Evolutionary conservation across 2,329 filamentous ascomycete species (phyloP), one percentile per base, ranked within the genome.

Genomic region (Stachybotrys chartarum): DNA sequence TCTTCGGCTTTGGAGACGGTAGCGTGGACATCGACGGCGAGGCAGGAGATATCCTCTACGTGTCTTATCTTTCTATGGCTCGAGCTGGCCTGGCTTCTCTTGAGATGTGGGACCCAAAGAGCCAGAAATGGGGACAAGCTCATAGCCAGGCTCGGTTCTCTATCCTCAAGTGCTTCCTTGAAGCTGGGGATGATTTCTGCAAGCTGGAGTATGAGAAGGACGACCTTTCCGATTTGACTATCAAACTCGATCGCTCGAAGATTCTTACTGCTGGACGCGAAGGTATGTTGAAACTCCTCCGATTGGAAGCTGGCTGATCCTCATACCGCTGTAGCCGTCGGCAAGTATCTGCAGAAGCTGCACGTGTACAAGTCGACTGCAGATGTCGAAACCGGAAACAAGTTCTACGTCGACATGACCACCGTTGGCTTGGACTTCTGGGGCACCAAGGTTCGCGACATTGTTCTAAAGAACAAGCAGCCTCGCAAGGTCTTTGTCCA

Each of bases 31-130:
- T 96, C 61, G 75, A 88, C 60, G 80, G 83, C 57, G 83, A 88
- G 66, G 91, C 91, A 10, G 92, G 91, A 48, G 88, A 96, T 66
- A 84, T 99, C 7, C 82, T 97, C 7, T 97, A 93, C 66, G 85
- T 86, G 0, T 86, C 88, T 3, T 99, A 97, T 70, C 82, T 99
- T 10, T 85, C 86, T 62, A 97, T 99, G 93, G 94, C 94, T 14
- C 85, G 92, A 44, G 91, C 91, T n/a, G 94, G 94, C 58, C 78
- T 99, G 49, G 83, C 86, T 6, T 88, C 92, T 1, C 80, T 97
- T 24, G 93, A 97, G 69, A 91, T 94, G 79, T 97, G 91, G 91
- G 91, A 97, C 66, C 91, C 91, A 6, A 92, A 92, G 75, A 86
- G 82, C 63, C 80, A 85, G 61, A 96, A 96, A 75, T 96, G 92